phyloP scores from a whole-genome alignment of 805 yeast species.

The Ogataea trehalophila region DNA sequence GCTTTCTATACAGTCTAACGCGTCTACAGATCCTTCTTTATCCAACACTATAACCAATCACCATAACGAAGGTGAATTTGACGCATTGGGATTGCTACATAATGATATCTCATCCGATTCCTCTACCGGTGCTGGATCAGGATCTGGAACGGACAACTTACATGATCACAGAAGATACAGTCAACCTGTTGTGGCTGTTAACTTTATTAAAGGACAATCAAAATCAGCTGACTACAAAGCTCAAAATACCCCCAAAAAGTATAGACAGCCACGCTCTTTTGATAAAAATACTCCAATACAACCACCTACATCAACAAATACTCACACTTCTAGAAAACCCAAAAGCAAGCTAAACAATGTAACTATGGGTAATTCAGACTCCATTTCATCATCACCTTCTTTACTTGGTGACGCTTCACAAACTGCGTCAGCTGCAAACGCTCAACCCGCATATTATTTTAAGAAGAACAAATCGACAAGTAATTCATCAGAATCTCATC shows the following conservation, averaged over 20 bases:
- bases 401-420: too few species aligned
- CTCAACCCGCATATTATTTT: too few species aligned
- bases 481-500: background rate
- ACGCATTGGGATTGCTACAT: constrained; percentile 26
- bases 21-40: background rate
- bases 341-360: constrained; percentile 1
- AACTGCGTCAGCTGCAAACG: too few species aligned
- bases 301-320: background rate
- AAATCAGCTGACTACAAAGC: background rate
- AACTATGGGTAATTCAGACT: too few species aligned
- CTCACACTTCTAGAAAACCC: background rate
- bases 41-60: background rate
- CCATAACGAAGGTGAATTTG: constrained; percentile 20
- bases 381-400: too few species aligned
- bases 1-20: background rate
- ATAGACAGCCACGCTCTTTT: background rate
- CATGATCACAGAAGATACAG: constrained; percentile 23
- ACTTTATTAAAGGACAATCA: too few species aligned
- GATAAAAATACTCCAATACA: background rate
- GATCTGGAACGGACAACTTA: constrained; percentile 11
- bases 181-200: background rate
- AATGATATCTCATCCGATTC: constrained; percentile 21
- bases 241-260: background rate
- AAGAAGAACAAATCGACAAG: background rate
- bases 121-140: constrained; percentile 3